Base-by-base conservation (phyloP, 345 rosid species). In the Populus pruinosa region DNA sequence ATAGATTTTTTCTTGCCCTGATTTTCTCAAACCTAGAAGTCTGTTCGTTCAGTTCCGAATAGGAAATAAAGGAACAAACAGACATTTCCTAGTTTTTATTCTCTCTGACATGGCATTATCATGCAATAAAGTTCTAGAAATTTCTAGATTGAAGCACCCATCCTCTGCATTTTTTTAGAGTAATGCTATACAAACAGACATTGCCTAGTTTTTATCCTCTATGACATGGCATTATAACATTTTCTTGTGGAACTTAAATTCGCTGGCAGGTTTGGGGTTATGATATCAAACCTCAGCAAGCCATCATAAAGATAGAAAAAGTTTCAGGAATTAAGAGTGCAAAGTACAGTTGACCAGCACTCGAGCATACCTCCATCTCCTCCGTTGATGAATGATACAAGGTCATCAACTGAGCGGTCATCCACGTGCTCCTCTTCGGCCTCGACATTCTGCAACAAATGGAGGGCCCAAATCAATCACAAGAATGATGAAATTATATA, bases 351-450 rank as follows among this genome's bases (percentile, higher is more conserved):
- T n/a, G 63, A 23, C 5, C 63, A 59, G 10, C 5, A 59, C 63
- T 59, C 12, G 2, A 43, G 11, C 56, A 70, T 87, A 91, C 98
- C 93, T 87, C 78, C 83, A 83, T 84, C 81, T 82, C 81, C 89
- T 53, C 98, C 91, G 69, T 94, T 93, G 70, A 94, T 94, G 85
- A 88, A 94, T 25, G 97, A 87, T 73, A 93, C 81, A 66, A 94
- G 93, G 67, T 94, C 98, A 83, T 94, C 98, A 80, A 93, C 95
- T 23, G 98, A 93, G 63, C 97, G 98, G 70, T 93, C 93, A 78
- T 91, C 98, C 38, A 82, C 90, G 67, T 10, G 87, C 55, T 90
- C 97, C 84, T 90, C 90, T 81, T 87, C 94, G 80, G 87, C 89
- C 89, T 88, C 94, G 39, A 72, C 81, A 76, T 81, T 85, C 97